These are phyloP conservation scores for Aureobasidium subglaciale DNA, from an alignment of 2,329 filamentous ascomycete species.

Conservation along the genomic window DNA sequence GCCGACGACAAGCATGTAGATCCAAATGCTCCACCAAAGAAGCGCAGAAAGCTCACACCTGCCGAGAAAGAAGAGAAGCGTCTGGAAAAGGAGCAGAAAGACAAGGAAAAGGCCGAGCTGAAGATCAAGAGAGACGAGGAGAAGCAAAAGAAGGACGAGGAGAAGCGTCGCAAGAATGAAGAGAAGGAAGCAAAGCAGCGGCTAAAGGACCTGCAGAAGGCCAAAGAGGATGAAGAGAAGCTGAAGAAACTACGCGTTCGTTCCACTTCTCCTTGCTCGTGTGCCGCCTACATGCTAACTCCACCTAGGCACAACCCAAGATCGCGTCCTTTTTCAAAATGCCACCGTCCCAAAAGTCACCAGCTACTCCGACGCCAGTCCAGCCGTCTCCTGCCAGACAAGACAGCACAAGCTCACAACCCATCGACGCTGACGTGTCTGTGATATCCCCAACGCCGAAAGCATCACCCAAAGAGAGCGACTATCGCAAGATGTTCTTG, in stretches of 20 bases:
- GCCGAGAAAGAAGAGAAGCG: slow-evolving; percentile 36
- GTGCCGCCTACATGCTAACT: background rate
- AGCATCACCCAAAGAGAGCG: slow-evolving; percentile 17
- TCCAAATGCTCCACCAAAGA: slow-evolving; percentile 20
- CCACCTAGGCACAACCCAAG: slow-evolving; percentile 27
- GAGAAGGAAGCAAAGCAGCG: slow-evolving; percentile 35
- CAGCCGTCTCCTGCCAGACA: background rate
- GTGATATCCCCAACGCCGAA: background rate
- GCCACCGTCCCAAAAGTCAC: slow-evolving; percentile 22
- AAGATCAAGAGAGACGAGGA: slow-evolving; percentile 24
- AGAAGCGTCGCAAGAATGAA: slow-evolving; percentile 34
- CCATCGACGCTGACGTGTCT: background rate
- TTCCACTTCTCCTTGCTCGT: slow-evolving; percentile 26
- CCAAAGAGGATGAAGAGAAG: slow-evolving; percentile 35
- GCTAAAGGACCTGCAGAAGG: slow-evolving; percentile 42
- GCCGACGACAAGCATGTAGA: slow-evolving; percentile 7
- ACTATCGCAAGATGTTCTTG: slow-evolving; percentile 60
- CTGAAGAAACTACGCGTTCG: slow-evolving; percentile 25
- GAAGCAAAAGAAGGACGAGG: slow-evolving; percentile 23
- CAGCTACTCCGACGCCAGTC: background rate
- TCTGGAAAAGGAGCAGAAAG: slow-evolving; percentile 33
- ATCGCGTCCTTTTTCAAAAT: slow-evolving; percentile 21
- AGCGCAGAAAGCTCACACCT: slow-evolving; percentile 36
- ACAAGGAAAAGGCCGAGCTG: slow-evolving; percentile 27
- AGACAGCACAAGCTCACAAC: slow-evolving; percentile 18